Conservation (phyloP, 1,139 yeast species). For the Lodderomyces parapsilosis region DNA sequence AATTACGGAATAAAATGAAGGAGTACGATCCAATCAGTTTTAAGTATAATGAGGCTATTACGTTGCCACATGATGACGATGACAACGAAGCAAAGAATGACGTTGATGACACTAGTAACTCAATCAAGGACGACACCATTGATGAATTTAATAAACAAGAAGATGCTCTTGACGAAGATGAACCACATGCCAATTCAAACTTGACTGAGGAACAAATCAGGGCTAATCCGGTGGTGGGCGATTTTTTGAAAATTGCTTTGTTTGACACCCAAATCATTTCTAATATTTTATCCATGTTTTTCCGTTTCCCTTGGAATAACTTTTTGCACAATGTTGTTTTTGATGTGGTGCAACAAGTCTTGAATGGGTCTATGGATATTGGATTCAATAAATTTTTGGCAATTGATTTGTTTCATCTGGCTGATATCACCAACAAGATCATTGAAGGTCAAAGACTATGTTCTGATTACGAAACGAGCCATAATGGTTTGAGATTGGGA, state of each 20-base stretch:
- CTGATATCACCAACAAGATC: conserved; percentile 74
- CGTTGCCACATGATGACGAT: conserved; percentile 23
- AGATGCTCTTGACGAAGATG: conserved; percentile 32
- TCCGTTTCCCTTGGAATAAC: conserved; percentile 96
- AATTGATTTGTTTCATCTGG: conserved; percentile 78
- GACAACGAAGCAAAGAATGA: conserved; percentile 14
- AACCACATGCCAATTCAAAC: conserved; percentile 54
- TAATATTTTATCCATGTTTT: conserved; percentile 77
- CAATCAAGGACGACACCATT: conserved; percentile 29
- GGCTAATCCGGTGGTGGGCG: conserved; percentile 82
- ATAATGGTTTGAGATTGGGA: conserved; percentile 76
- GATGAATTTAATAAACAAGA: conserved; percentile 44
- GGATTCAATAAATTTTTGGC: conserved; percentile 85
- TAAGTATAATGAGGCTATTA: conserved; percentile 47
- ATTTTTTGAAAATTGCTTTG: conserved; percentile 78
- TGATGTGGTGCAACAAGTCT: conserved; percentile 93
- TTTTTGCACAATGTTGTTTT: conserved; percentile 96
- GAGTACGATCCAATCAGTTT: conserved; percentile 47
- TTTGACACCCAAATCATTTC: conserved; percentile 80
- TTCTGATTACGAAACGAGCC: conserved; percentile 58
- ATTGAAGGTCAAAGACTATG: conserved; percentile 81
- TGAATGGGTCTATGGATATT: conserved; percentile 93
- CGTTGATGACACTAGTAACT: conserved; percentile 7
- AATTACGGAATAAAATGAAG: conserved; percentile 54
- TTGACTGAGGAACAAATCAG: conserved; percentile 60